Evolutionary conservation across 805 yeast species (phyloP), one percentile per base, ranked within the genome.

Genomic region (Hanseniaspora hatyaiensis): DNA sequence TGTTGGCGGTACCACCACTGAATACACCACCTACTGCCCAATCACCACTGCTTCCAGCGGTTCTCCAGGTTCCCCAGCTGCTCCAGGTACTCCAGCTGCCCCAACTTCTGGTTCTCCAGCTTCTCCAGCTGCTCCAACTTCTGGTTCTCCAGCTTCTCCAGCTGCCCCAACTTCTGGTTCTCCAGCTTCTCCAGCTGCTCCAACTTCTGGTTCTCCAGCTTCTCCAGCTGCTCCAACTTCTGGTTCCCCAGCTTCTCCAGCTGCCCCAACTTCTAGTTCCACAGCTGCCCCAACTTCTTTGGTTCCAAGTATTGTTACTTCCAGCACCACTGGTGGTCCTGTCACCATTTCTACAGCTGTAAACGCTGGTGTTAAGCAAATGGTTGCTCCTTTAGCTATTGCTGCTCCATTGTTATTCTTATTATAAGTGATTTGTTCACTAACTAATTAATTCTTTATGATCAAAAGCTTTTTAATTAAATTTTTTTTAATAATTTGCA

Each of bases 311-410:
- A 11, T 30, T 9, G 30, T 15, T 8, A 12, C 40, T 37, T 23
- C 40, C 18, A 31, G 16, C 9, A 20, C 38, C 28, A 34, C 38
- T n/a, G 29, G 30, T 23, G 30, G 11, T 8, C 11, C 29, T 11
- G 29, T 11, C 11, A 8, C 30, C 8, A 20, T 37, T 24, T 15
- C 30, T 12, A 11, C 38, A 11, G 19, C 8, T 16, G 38, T 19
- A 18, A 31, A 31, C n/a, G 72, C 66, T 53, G 73, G 72, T 53
- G 69, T 55, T 48, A 65, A 58, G 52, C 70, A 70, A 64, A 70
- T 70, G 58, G 69, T 71, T 59, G 71, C 71, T 57, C 59, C 67
- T 53, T 62, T 69, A 50, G 73, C 72, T 52, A 72, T 72, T 68
- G 66, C 65, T 53, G 71, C 70, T 57, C 73, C 72, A 65, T 62